Base-by-base conservation (phyloP, 352 stramenopile species). In the Phytopythium chamaehyphon region DNA sequence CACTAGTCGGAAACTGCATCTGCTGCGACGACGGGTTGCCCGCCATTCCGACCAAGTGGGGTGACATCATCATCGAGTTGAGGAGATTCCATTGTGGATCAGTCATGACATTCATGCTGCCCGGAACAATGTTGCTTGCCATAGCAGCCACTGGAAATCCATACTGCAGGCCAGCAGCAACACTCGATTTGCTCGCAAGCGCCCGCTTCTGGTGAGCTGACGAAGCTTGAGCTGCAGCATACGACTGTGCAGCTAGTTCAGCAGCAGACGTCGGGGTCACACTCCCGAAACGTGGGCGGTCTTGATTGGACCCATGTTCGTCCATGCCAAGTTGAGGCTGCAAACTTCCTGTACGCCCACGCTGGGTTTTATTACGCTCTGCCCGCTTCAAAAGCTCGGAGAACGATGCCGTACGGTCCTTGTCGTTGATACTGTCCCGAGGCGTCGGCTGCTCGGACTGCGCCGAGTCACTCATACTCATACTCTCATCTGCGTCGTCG, bases 31-130 rank as follows among this genome's bases (percentile, higher is more conserved):
- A 65, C 47, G 49, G 37, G 44, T 51, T 71, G 56, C 38, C 54
- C 44, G 53, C 51, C 59, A 79, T 71, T 21, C 64, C 66, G 19
- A 64, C 38, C 8, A 92, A 55, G 36, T 90, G 79, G 11, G 79
- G 78, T 10, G 79, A 88, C 64, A 92, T 86, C 28, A 92, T 86
- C 28, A 92, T 62, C n/a, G 79, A 88, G 54, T 67, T 83, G 45
- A 92, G 51, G 50, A 92, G 80, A 56, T 53, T 89, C 82, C 82
- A 92, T 48, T 92, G 82, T 4, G 82, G 82, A 42, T 92, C 79
- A 43, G 64, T 73, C 47, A 86, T 62, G 45, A 80, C 66, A 10
- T 57, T 64, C 26, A 85, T 65, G 12, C 40, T 54, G 49, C 28
- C 43, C 15, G 19, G 28, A 21, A 23, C 21, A 1, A 22, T 40